A percentile compares a stretch with the other conserved stretches of the same genome.
These are phyloP conservation scores for Penicillium samsonianum DNA, from an alignment of 495 filamentous ascomycete genomes.

Conservation along the genomic window DNA sequence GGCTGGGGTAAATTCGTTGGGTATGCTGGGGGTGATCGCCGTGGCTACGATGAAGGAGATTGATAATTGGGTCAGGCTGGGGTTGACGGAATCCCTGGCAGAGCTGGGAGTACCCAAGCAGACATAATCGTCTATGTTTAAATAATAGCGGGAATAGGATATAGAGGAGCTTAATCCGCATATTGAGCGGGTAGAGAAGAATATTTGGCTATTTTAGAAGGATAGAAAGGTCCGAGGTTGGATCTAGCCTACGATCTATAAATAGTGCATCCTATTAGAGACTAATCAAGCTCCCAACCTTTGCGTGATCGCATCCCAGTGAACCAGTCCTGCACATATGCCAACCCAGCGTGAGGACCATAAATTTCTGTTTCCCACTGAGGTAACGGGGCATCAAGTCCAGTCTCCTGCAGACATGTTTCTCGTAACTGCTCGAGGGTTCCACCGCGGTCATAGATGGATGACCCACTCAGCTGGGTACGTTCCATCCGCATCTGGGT, in stretches of 20 bases:
- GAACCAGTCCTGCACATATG: slow-evolving; percentile 41
- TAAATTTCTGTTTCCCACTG: slow-evolving; percentile 41
- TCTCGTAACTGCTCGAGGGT: slow-evolving; percentile 33
- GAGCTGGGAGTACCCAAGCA: background rate
- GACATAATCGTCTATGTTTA: too few species aligned
- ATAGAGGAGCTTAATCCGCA: too few species aligned
- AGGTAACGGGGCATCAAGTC: slow-evolving; percentile 33
- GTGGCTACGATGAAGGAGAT: background rate
- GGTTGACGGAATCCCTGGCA: background rate
- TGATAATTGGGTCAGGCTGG: background rate
- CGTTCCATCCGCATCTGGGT: slow-evolving; percentile 24
- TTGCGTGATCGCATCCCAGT: slow-evolving; percentile 24
- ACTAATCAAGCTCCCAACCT: slow-evolving; percentile 21
- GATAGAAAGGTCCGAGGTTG: too few species aligned
- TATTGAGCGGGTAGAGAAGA: too few species aligned
- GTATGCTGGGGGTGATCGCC: background rate
- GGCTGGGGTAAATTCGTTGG: background rate
- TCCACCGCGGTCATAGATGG: slow-evolving; percentile 45
- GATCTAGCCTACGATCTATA: too few species aligned
- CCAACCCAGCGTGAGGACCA: slow-evolving; percentile 36
- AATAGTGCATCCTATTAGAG: too few species aligned
- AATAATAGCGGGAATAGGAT: too few species aligned
- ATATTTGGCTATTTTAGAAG: too few species aligned
- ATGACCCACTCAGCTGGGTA: slow-evolving; percentile 10
- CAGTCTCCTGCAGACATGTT: slow-evolving; percentile 42